A percentile compares a stretch with the other conserved stretches of the same genome.
phyloP scores from a whole-genome alignment of 108 stramenopile species.

The Craspedostauros australis region DNA sequence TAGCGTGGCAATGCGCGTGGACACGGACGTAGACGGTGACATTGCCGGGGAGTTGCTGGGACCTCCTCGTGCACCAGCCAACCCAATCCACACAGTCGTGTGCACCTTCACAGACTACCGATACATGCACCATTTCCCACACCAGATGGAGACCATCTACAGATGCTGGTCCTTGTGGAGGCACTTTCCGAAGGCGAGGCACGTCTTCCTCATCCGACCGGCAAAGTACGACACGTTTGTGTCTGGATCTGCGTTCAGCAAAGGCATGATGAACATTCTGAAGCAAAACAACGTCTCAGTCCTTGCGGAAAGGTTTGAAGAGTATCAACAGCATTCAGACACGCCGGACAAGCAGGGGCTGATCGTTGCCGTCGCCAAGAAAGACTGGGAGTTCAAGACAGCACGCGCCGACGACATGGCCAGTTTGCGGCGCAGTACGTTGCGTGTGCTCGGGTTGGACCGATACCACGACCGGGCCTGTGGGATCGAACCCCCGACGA shows the following conservation, averaged over 20 bases:
- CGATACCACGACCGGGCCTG: no score
- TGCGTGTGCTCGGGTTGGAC: no score
- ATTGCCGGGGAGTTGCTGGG: no score
- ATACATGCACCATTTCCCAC: constrained; percentile 15
- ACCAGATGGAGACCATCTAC: constrained; percentile 20
- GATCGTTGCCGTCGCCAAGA: not conserved
- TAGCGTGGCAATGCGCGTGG: no score
- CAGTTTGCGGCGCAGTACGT: no score
- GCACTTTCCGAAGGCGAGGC: constrained; percentile 2
- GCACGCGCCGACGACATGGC: no score
- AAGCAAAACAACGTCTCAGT: not conserved
- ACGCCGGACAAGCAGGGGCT: not conserved
- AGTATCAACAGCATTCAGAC: not conserved
- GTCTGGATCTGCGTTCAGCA: no score
- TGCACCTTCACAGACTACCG: constrained; percentile 14
- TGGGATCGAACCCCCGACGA: no score
- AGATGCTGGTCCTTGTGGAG: constrained; percentile 21
- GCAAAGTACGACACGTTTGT: constrained; percentile 2
- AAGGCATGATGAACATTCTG: constrained; percentile 6
- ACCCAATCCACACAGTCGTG: no score
- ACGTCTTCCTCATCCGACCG: constrained; percentile 1
- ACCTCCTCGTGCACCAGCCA: no score
- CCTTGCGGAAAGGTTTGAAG: not conserved
- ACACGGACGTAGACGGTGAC: no score
- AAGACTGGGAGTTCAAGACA: no score